phyloP scores from a whole-genome alignment of 2,329 filamentous ascomycete genomes.

The Macrophomina tecta region DNA sequence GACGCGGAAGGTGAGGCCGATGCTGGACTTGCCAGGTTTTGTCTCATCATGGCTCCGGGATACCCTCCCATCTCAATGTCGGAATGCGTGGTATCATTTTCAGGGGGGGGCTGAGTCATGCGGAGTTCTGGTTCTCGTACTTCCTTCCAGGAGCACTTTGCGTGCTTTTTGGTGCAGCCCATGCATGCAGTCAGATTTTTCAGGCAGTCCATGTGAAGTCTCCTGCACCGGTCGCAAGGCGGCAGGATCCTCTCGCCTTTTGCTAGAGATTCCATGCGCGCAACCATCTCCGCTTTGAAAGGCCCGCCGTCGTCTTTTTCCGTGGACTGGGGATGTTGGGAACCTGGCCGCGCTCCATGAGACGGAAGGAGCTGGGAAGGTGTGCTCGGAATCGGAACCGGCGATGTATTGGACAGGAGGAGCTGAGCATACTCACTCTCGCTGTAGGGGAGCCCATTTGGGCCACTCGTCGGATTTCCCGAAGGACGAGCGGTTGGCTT shows the following conservation, averaged over 20 bases:
- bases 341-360: conserved; percentile 50
- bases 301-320: conserved; percentile 65
- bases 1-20: conserved; percentile 20
- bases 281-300: conserved; percentile 70
- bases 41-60: conserved; percentile 11
- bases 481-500: conserved; percentile 36
- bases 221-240: conserved; percentile 81
- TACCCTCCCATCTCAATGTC: conserved; percentile 26
- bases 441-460: conserved; percentile 28
- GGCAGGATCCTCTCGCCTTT: conserved; percentile 79
- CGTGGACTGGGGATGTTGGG: conserved; percentile 36
- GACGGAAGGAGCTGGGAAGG: conserved; percentile 58
- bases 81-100: conserved; percentile 20
- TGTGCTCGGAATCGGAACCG: conserved; percentile 62
- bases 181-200: conserved; percentile 87
- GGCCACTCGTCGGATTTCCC: conserved; percentile 30
- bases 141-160: conserved; percentile 84
- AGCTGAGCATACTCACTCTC: conserved; percentile 49
- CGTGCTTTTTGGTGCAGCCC: conserved; percentile 89
- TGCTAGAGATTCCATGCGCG: conserved; percentile 75
- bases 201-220: conserved; percentile 79
- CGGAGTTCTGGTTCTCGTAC: conserved; percentile 74
- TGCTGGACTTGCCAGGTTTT: conserved; percentile 18
- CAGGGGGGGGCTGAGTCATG: conserved; percentile 14
- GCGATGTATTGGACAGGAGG: conserved; percentile 45